Evolutionary conservation across 495 filamentous ascomycete genomes (phyloP).

Genomic region (Bathelium albidoporum): DNA sequence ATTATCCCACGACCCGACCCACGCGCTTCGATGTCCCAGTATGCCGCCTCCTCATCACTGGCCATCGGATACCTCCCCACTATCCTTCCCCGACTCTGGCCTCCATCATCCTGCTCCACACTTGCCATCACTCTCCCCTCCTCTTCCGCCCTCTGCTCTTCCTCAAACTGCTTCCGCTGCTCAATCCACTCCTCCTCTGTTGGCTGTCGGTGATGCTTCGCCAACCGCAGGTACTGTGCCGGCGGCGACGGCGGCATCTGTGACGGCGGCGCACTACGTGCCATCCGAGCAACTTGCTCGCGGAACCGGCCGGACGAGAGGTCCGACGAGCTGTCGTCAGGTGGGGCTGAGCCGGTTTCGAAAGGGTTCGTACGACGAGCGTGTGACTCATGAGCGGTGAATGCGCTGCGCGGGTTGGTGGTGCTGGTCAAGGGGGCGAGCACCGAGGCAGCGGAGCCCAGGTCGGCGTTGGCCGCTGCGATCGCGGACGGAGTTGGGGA

Average conservation of each 20-base stretch:
- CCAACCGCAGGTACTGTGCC: not conserved
- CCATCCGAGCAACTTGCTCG: not conserved
- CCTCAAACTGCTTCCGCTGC: not conserved
- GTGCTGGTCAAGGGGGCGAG: not conserved
- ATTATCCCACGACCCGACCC: not conserved
- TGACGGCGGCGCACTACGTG: not conserved
- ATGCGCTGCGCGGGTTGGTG: not conserved
- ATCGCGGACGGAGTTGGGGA: not conserved
- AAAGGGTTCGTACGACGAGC: too few species aligned
- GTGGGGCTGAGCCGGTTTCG: not conserved
- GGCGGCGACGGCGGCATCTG: not conserved
- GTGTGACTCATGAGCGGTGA: not conserved
- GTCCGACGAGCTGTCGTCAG: not conserved
- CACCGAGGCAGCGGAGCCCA: not conserved
- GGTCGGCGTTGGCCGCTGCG: not conserved
- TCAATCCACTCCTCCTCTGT: conserved; percentile 4
- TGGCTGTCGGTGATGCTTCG: not conserved
- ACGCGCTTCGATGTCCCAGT: not conserved
- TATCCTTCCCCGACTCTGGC: not conserved
- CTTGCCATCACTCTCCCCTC: not conserved
- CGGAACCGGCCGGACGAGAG: not conserved
- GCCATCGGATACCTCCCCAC: not conserved
- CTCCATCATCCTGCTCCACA: not conserved
- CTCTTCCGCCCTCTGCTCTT: not conserved
- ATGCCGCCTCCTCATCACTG: not conserved